Base-by-base conservation (phyloP, 805 yeast genomes). In the Ogataea nitratoaversa region DNA sequence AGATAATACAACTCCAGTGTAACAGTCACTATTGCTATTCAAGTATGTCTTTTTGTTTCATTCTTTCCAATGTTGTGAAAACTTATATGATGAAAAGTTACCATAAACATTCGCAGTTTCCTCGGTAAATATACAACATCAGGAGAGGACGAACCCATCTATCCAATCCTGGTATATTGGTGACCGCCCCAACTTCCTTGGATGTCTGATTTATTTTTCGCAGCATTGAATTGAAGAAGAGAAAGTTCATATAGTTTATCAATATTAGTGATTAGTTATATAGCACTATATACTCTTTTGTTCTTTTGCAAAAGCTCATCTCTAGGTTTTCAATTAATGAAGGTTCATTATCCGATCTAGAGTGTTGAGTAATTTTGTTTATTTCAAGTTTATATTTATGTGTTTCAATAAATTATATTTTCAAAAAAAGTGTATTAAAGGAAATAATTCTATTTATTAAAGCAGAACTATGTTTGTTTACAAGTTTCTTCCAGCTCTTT, bases 71-170 rank as follows among this genome's bases (percentile, higher is more conserved):
- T 19, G 17, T 14, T 23, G n/a, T 23, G 35, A 14, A 32, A 24
- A 57, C 56, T 56, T 41, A 78, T 58, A 70, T 83, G 93, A 84
- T 83, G 90, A 83, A 78, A 71, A 70, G 67, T 66, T 70, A 66
- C 80, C 82, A 71, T 71, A 67, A 74, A 82, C 93, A 83, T 83
- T 84, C 93, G 91, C 93, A 84, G 93, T 84, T 83, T 84, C 90
- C 91, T 78, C 93, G 93, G 90, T 82, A 84, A 85, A 66, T 78
- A 72, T 78, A 80, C 89, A 74, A 67, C 68, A 68, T 66, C 56
- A 56, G 58, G 54, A 41, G 24, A 43, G 53, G 55, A 49, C 59
- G 88, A 83, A 82, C 90, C 90, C 84, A 83, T 53, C 47, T 47
- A 39, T 54, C 53, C 47, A 34, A 42, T 72, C 81, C 74, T 76